Conservation (phyloP, 306 rosid species). For the Sphenostylis stenocarpa region DNA sequence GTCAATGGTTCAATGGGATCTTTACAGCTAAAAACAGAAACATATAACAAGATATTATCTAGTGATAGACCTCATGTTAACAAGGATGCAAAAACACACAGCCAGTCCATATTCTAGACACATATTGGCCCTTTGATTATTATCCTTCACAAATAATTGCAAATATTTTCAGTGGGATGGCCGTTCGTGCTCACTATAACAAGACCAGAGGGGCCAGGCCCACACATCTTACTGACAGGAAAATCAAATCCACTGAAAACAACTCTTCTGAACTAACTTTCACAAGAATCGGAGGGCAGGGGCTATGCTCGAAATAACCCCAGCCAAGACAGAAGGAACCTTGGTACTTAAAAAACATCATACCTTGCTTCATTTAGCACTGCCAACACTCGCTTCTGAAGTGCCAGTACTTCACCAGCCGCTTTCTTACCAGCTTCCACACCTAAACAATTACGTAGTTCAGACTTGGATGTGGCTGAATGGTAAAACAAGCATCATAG, state of each 20-base stretch:
- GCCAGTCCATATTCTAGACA: neutral
- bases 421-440: conserved; percentile 97
- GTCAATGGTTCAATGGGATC: conserved; percentile 46
- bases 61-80: neutral
- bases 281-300: neutral
- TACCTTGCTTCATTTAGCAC: conserved; percentile 92
- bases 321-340: neutral
- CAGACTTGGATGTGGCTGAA: conserved; percentile 4
- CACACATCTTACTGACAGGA: too few species aligned
- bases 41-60: neutral
- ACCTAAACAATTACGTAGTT: conserved; percentile 48
- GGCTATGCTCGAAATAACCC: neutral
- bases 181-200: neutral
- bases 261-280: neutral
- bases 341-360: conserved; percentile 1
- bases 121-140: neutral
- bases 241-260: neutral
- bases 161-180: conserved; percentile 6
- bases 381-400: conserved; percentile 86
- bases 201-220: too few species aligned
- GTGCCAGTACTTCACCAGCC: conserved; percentile 90
- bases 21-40: conserved; percentile 51
- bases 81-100: neutral
- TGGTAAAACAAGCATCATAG: neutral
- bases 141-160: neutral